Evolutionary conservation across 1,284 basidiomycete genomes (phyloP), one percentile per base, ranked within the genome.

Genomic region (Porogramme epimiltina): DNA sequence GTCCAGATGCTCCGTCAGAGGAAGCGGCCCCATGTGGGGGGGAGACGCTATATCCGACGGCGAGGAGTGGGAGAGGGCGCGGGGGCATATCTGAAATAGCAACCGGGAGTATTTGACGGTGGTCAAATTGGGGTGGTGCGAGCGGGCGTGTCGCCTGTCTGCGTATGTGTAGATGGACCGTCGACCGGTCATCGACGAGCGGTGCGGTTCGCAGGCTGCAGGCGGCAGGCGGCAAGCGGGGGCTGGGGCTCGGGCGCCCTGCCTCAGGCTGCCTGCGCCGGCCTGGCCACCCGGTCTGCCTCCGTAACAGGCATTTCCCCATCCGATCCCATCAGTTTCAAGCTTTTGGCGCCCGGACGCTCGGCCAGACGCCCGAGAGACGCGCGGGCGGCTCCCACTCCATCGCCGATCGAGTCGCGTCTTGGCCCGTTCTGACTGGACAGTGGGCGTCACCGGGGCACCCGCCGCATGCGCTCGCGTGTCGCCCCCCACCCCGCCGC

Each of bases 321-420:
- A 8, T 31, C 51, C 46, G 51, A 59, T 55, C 45, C 41, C 43
- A 59, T 59, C 57, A 59, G 57, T 56, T 54, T 59, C 57, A 59
- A 56, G 57, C 57, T 59, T 48, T 42, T 41, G 40, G 34, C 52
- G 46, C 52, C 52, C 52, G 37, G 47, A 47, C 52, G 47, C 41
- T 54, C 56, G 56, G 47, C 25, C 8, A 13, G 45, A 39, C 39
- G 13, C 38, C 37, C 36, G 22, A 31, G 28, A 13, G n/a, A 37
- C 24, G 28, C 20, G 31, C 39, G 13, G 25, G 36, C 48, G 37
- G 53, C 55, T 48, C 51, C 57, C 54, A 31, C 57, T 38, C 41
- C 45, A 49, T 48, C 43, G 34, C 57, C 57, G 57, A 54, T 31
- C 28, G 28, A 31, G 13, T 6, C 28, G 22, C 39, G 40, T 11